Conservation (phyloP, 208 protist species). For the Leishmania mexicana region DNA sequence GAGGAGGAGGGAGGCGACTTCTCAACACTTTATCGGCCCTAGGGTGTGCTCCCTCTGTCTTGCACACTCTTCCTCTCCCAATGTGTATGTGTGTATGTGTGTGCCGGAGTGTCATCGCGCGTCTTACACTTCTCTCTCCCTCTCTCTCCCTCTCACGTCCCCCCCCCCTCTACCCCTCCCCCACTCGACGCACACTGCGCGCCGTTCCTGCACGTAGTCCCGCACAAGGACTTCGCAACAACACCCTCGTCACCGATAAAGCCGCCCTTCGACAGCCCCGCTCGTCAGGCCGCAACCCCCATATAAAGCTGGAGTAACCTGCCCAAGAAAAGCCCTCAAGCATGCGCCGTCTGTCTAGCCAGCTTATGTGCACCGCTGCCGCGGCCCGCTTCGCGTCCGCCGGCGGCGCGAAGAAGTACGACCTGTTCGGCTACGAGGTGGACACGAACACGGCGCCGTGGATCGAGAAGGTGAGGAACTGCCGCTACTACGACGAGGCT, state of each 20-base stretch:
- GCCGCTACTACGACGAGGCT: constrained; percentile 88
- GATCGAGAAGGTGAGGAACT: constrained; percentile 86
- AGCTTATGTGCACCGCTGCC: constrained; percentile 56
- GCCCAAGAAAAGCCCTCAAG: constrained; percentile 46
- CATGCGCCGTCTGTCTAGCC: constrained; percentile 58
- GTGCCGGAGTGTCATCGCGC: not conserved
- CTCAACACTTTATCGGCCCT: too few species aligned
- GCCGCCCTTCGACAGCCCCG: constrained; percentile 1
- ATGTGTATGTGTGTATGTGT: not conserved
- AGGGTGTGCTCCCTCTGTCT: not conserved
- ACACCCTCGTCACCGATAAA: not conserved
- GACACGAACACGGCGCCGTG: constrained; percentile 84
- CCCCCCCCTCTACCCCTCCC: not conserved
- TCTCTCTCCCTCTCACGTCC: not conserved
- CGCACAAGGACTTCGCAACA: not conserved
- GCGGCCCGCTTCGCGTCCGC: constrained; percentile 51
- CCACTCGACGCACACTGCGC: not conserved
- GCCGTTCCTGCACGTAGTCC: too few species aligned
- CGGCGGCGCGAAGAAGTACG: constrained; percentile 74
- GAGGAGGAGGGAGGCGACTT: too few species aligned
- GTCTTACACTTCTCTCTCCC: not conserved
- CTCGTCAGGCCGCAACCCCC: not conserved
- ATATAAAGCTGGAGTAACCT: not conserved
- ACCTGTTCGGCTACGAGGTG: constrained; percentile 90
- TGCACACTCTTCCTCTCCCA: too few species aligned